Evolutionary conservation across 331 rosid genomes (phyloP), one percentile per base, ranked within the genome.

Genomic region (Ulmus americana): DNA sequence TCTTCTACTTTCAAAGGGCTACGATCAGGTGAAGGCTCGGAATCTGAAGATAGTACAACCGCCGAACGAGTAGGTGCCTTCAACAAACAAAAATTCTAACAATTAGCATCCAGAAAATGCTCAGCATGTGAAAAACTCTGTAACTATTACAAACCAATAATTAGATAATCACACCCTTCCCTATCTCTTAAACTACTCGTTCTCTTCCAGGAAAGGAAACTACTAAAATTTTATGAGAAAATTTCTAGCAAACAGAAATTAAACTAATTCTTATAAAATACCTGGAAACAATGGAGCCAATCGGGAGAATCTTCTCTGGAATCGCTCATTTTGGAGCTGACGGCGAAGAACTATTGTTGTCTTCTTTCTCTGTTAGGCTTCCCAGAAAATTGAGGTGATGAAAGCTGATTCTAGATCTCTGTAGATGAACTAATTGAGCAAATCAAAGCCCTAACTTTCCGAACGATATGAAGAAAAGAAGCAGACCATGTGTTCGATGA

Each of bases 261-360:
- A 10, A 64, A 5, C 40, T 1, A 4, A n/a, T 4, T 70, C 10
- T 43, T 62, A 6, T 0, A 45, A 6, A n/a, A 61, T 62, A 85
- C 97, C 95, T 81, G 73, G 70, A 72, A 89, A 63, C 84, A 63
- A 54, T 83, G 96, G 74, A 89, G 74, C 96, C 96, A 86, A 63
- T 86, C 95, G 0, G 96, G 95, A 14, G 96, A 89, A 35, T 74
- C 76, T 67, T 89, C 96, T 72, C 95, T 76, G 15, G 95, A 81
- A 59, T 54, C 54, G 83, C 83, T 79, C 96, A 89, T 84, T 53
- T 57, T 10, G 38, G 59, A 41, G 58, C 64, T 46, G 45, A 22
- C 38, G 68, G 18, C 18, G 39, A 64, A 58, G 43, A 15, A 43
- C 13, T 0, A 6, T n/a, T 5, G 7, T 47, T 62, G 15, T 28